Evolutionary conservation across 495 filamentous ascomycete species (phyloP), one percentile per base, ranked within the genome.

Genomic region (Bryoglossum gracile): DNA sequence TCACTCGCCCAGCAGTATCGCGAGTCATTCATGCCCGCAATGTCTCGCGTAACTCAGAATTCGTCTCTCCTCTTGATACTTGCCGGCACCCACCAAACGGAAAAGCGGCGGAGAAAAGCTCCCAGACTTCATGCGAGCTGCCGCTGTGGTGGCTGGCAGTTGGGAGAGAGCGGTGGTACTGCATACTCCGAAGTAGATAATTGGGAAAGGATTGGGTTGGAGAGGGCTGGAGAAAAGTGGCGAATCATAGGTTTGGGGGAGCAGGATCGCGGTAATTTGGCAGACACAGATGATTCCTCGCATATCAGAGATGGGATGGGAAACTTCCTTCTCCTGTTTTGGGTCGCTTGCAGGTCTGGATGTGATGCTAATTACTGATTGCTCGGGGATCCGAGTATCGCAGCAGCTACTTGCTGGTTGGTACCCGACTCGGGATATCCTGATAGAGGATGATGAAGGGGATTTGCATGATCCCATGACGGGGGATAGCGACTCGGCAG

Each of bases 1-100:
- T 41, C 19, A 5, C n/a, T 0, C 3, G 3, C 14, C 8, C 8
- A 11, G 38, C 25, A 10, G 25, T 36, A 30, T 16, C 28, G n/a
- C 28, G 38, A 41, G 38, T 50, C 38, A 42, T 21, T 43, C 38
- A 21, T 26, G 32, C 47, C 38, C 46, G 36, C 39, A 34, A 50
- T 50, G 37, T 50, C 46, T 49, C 35, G 22, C 18, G 34, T 16
- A 46, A 8, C 4, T n/a, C n/a, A n/a, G n/a, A n/a, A n/a, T n/a
- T n/a, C n/a, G n/a, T n/a, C n/a, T 38, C 35, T 38, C 35, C 17
- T 38, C 13, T n/a, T n/a, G 19, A 43, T 43, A 22, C 24, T 2
- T 26, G 21, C 14, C 22, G 28, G 14, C 30, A 48, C 39, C 39
- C 33, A 37, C 34, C 33, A 48, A 36, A 32, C 34, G 18, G 33